Evolutionary conservation across 345 rosid genomes (phyloP).

Genomic region (Firmiana major): DNA sequence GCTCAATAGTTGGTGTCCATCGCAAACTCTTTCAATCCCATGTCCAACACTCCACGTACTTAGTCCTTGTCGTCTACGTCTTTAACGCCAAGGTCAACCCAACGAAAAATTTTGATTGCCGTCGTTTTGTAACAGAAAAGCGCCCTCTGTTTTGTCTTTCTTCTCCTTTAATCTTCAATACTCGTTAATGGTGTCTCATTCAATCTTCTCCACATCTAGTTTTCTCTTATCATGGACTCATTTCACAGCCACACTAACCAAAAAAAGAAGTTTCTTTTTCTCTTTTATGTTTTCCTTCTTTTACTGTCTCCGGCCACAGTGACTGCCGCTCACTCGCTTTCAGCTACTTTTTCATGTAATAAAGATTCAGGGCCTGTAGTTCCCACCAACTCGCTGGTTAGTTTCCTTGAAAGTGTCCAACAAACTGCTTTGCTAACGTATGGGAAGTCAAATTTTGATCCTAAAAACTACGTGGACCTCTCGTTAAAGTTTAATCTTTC

Average conservation of each 20-base stretch:
- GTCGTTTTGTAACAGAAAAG: not conserved
- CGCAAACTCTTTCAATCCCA: not conserved
- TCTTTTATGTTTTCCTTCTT: not conserved
- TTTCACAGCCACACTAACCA: not conserved
- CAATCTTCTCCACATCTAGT: not conserved
- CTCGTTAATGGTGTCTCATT: not conserved
- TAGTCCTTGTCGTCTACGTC: not conserved
- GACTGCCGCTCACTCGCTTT: not conserved
- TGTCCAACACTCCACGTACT: not conserved
- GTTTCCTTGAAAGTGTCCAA: conserved; percentile 62
- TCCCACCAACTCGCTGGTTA: conserved; percentile 33
- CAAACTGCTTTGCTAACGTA: conserved; percentile 47
- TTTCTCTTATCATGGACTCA: not conserved
- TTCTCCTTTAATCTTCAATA: too few species aligned
- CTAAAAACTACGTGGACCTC: conserved; percentile 66
- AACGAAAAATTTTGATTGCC: not conserved
- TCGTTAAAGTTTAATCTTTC: conserved; percentile 51
- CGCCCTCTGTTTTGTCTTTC: not conserved
- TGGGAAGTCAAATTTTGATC: conserved; percentile 45
- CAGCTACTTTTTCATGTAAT: not conserved
- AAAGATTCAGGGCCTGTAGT: conserved; percentile 29
- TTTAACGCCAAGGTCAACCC: not conserved
- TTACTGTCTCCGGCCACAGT: conserved; percentile 17
- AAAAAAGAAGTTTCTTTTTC: not conserved
- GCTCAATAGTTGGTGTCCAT: not conserved